Evolutionary conservation across 2,329 filamentous ascomycete species (phyloP).

Genomic region (Xylariaceae sp.): DNA sequence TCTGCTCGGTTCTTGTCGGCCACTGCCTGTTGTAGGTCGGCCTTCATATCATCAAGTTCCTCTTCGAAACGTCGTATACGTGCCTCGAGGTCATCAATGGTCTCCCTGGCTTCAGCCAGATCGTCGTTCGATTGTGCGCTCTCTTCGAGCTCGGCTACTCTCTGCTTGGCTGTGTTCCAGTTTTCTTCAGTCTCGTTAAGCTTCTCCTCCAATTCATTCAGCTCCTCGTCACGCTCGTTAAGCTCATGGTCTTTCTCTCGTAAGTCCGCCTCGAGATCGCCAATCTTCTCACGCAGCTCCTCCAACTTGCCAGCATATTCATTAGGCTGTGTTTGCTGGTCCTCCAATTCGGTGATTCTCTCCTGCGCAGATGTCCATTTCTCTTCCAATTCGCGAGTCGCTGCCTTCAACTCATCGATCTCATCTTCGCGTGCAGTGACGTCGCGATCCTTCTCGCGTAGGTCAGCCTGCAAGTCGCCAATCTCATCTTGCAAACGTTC

Average conservation of each 20-base stretch:
- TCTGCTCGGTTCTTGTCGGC: slow-evolving; percentile 54
- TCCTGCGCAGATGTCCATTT: slow-evolving; percentile 29
- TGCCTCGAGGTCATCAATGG: slow-evolving; percentile 57
- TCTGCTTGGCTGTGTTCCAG: slow-evolving; percentile 51
- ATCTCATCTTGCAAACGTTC: slow-evolving; percentile 70
- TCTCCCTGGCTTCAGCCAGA: slow-evolving; percentile 52
- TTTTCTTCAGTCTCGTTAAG: slow-evolving; percentile 50
- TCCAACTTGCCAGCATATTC: slow-evolving; percentile 35
- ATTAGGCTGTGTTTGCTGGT: slow-evolving; percentile 36
- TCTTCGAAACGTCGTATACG: slow-evolving; percentile 71
- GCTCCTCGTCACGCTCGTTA: slow-evolving; percentile 47
- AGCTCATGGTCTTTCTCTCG: slow-evolving; percentile 56
- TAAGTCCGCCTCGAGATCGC: slow-evolving; percentile 52
- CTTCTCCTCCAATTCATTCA: slow-evolving; percentile 47
- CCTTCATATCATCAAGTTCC: slow-evolving; percentile 55
- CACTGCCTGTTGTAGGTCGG: slow-evolving; percentile 49
- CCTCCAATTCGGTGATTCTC: slow-evolving; percentile 16
- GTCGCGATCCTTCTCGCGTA: slow-evolving; percentile 70
- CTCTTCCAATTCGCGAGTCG: slow-evolving; percentile 43
- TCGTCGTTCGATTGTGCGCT: slow-evolving; percentile 49
- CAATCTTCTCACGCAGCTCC: slow-evolving; percentile 41
- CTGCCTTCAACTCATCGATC: slow-evolving; percentile 60
- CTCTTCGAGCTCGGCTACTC: slow-evolving; percentile 51
- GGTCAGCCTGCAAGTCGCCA: slow-evolving; percentile 68
- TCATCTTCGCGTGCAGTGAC: slow-evolving; percentile 74